Evolutionary conservation across 2,329 filamentous ascomycete species (phyloP), one percentile per base, ranked within the genome.

Genomic region (Talaromyces sp.): DNA sequence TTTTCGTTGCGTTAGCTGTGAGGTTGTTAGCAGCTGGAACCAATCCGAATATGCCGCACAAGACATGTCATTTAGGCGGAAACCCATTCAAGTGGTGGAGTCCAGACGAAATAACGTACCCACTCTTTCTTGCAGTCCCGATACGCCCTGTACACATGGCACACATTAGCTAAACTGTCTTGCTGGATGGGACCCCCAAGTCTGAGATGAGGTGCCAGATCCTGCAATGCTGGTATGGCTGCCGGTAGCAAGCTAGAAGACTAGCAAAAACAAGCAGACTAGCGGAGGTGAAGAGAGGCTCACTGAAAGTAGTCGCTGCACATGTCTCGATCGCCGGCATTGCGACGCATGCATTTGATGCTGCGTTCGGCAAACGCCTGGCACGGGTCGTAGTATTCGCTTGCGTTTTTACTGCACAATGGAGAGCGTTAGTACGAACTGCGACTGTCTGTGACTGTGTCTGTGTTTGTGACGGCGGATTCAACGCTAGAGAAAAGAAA

Each of bases 241-340:
- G 21, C 24, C 11, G 17, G 29, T 29, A 49, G 31, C 27, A 38
- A 51, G 52, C 24, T 29, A 54, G 32, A 29, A 35, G n/a, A 29
- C 56, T 29, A 21, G 24, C 19, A 14, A 13, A 13, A 38, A n/a
- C 35, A 38, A 38, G 35, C 35, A n/a, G 17, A 13, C 43, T n/a
- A n/a, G 21, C 43, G 11, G 19, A 21, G n/a, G 21, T 46, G 43
- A 19, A 21, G 21, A 11, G 46, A 57, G 29, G 67, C 90, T 77
- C 74, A 97, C 92, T 97, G 91, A 72, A 99, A 98, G 73, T 96
- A 98, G 75, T 98, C 93, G 65, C 84, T 82, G 73, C 95, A 99
- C 89, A 98, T 89, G n/a, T 87, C 81, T 66, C 87, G 85, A 72
- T 98, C 91, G 14, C 90, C 93, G 24, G 84, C 87, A 73, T 99